phyloP scores from a whole-genome alignment of 1,284 basidiomycete genomes.

The Malassezia sympodialis region DNA sequence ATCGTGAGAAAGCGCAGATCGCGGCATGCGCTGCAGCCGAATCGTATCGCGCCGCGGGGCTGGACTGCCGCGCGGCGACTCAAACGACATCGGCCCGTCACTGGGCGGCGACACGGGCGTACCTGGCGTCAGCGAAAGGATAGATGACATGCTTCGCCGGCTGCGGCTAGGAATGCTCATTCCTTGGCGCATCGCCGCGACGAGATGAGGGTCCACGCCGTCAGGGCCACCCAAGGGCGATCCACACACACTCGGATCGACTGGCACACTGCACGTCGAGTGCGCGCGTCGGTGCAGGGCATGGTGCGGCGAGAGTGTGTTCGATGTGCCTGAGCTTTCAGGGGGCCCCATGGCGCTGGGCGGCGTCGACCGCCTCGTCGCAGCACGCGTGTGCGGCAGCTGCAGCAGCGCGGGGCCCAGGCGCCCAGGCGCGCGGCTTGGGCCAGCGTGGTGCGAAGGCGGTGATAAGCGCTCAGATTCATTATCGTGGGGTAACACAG shows the following conservation, averaged over 20 bases:
- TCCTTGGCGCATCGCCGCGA: slow-evolving; percentile 37
- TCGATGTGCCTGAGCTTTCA: neutral
- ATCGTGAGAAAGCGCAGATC: slow-evolving; percentile 52
- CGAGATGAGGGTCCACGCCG: slow-evolving; percentile 42
- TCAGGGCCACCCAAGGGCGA: slow-evolving; percentile 44
- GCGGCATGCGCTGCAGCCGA: slow-evolving; percentile 53
- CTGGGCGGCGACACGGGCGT: neutral
- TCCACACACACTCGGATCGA: slow-evolving; percentile 23
- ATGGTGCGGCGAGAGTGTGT: neutral
- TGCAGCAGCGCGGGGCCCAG: neutral
- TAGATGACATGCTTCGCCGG: slow-evolving; percentile 15
- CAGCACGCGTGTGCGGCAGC: neutral
- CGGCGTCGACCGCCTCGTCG: neutral
- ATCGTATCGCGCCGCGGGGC: slow-evolving; percentile 47
- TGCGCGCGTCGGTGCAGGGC: slow-evolving; percentile 34
- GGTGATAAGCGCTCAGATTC: neutral
- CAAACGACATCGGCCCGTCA: slow-evolving; percentile 3
- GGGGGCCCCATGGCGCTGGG: slow-evolving; percentile 16
- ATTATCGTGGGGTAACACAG: slow-evolving; percentile 33
- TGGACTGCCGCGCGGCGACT: slow-evolving; percentile 11
- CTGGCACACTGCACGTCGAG: slow-evolving; percentile 34
- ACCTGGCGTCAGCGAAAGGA: neutral
- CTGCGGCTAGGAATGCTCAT: slow-evolving; percentile 6
- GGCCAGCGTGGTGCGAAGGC: neutral
- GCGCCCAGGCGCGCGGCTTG: neutral